phyloP scores from a whole-genome alignment of 1,284 basidiomycete species.

The Thelephora terrestris region DNA sequence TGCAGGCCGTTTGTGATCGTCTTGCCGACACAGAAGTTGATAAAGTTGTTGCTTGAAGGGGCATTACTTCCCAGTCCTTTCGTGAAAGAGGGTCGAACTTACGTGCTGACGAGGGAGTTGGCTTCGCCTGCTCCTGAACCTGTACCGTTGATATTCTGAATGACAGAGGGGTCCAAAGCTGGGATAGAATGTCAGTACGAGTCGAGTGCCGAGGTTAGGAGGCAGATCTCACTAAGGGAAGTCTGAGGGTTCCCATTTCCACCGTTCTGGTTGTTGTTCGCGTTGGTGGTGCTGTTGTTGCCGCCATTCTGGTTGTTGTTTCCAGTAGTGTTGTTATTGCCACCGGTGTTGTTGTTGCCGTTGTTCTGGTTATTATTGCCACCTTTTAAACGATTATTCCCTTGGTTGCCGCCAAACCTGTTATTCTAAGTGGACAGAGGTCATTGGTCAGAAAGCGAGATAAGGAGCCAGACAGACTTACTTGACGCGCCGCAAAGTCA shows the following conservation, averaged over 20 bases:
- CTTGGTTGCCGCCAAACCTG: too few species aligned
- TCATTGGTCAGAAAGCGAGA: not conserved
- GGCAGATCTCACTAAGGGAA: not conserved
- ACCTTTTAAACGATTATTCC: not conserved
- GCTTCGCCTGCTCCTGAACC: not conserved
- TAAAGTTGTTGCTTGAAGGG: conserved; percentile 46
- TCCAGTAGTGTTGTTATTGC: not conserved
- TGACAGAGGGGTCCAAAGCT: not conserved
- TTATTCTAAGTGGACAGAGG: conserved; percentile 1
- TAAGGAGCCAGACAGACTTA: not conserved
- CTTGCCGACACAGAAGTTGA: conserved; percentile 33
- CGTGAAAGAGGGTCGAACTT: not conserved
- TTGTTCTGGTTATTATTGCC: not conserved
- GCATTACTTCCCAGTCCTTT: conserved; percentile 5
- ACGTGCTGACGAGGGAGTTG: not conserved
- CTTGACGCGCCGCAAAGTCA: not conserved
- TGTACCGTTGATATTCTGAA: not conserved
- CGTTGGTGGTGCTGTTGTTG: not conserved
- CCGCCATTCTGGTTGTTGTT: not conserved
- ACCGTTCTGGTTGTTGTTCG: not conserved
- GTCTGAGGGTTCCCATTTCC: not conserved
- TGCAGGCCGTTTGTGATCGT: conserved; percentile 22
- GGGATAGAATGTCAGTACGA: not conserved
- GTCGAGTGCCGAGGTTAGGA: not conserved
- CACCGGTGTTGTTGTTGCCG: not conserved